Evolutionary conservation across 768 basidiomycete genomes (phyloP), one percentile per base, ranked within the genome.

Genomic region (Agaricus bisporus): DNA sequence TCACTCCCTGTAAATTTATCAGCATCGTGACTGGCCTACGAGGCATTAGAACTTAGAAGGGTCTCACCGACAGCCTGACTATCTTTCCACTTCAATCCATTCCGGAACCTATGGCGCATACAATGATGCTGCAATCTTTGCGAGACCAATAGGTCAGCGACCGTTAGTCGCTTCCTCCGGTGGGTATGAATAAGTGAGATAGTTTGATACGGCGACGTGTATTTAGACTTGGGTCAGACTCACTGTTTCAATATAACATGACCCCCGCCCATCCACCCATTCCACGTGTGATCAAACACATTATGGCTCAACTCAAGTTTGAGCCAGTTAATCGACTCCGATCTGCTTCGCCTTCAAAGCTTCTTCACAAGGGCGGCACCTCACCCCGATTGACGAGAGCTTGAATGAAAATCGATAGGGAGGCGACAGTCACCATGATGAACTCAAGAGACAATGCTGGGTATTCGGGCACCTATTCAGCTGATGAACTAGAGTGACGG

Each of bases 241-340:
- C 36, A 63, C 62, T 54, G 22, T 55, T 59, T 26, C 56, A 55
- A 26, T 59, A 59, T 41, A 59, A 45, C 3, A 59, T 59, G 1
- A 64, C 66, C 29, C 67, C 66, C 5, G 67, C 62, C 67, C 66
- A 68, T 65, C 66, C 5, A 66, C 62, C 67, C 66, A 68, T 65
- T 1, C 66, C 66, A 52, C 67, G 63, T 4, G 61, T 67, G 17
- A 67, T 63, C 48, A 62, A 56, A 17, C 64, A 52, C 64, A 67
- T 65, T 63, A 69, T 67, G 2, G 60, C 55, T 66, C 66, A 69
- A 18, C 63, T 61, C 5, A 68, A 54, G 8, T 49, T 50, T 4
- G 63, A 56, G 5, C 68, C 65, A 11, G 56, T 51, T 2, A 68
- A 61, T 26, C 52, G 63, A 14, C 59, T 49, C 2, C 65, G 62